phyloP scores from a whole-genome alignment of 495 filamentous ascomycete genomes.

The Glutinoglossum americanum region DNA sequence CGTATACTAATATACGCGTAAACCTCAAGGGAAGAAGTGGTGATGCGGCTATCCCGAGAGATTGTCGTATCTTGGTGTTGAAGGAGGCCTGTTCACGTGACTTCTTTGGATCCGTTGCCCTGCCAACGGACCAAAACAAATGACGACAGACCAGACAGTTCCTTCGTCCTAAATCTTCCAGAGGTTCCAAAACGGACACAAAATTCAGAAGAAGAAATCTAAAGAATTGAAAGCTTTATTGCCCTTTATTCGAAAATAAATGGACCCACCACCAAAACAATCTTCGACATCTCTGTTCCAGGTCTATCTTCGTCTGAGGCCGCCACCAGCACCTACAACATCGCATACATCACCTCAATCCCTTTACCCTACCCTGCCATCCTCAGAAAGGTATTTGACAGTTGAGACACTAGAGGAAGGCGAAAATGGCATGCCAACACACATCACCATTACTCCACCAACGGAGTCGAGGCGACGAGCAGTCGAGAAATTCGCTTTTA shows the following conservation, averaged over 20 bases:
- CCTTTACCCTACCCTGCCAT: neutral
- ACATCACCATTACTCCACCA: constrained; percentile 76
- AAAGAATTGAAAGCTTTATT: neutral
- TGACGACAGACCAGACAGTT: no score
- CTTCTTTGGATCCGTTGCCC: no score
- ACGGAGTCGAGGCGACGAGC: constrained; percentile 58
- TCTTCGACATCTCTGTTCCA: constrained; percentile 54
- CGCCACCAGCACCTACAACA: constrained; percentile 19
- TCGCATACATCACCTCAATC: constrained; percentile 4
- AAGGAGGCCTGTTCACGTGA: no score
- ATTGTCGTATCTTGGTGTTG: no score
- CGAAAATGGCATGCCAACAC: constrained; percentile 32
- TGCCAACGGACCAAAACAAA: no score
- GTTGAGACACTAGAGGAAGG: constrained; percentile 37
- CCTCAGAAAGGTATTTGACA: constrained; percentile 46
- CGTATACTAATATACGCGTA: no score
- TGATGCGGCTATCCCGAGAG: no score
- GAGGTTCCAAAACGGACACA: neutral
- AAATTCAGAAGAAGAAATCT: neutral
- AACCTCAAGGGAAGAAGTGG: no score
- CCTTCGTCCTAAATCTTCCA: no score
- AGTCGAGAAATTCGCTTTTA: constrained; percentile 87
- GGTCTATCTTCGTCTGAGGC: constrained; percentile 78
- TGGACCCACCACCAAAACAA: constrained; percentile 21
- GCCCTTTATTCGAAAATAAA: constrained; percentile 1